Evolutionary conservation across 805 yeast genomes (phyloP), one percentile per base, ranked within the genome.

Genomic region (Myxozyma lipomycoides): DNA sequence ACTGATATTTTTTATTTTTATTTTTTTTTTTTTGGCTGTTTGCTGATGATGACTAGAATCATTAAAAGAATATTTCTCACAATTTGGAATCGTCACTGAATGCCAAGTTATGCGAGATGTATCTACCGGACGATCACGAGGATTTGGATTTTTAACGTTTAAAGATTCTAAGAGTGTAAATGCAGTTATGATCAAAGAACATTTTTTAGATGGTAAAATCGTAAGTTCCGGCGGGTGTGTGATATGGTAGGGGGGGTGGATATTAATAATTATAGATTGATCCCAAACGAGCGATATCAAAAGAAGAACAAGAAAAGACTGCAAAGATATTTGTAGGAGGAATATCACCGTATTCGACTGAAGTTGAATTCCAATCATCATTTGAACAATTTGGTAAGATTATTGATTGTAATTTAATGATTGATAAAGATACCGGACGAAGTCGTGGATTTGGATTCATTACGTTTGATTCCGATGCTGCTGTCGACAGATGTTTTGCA

Each of bases 291-390:
- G 97, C 98, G 23, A 91, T 91, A 63, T 97, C 98, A 32, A 84
- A 87, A 67, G 97, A 91, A 66, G 97, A 91, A 68, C 98, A 91
- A 70, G 96, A 90, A 66, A 86, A 86, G 67, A 88, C 96, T 17
- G 96, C 97, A 61, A 91, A 91, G 72, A 90, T 91, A 60, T 91
- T 91, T 65, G 97, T 91, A 37, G 98, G 98, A 59, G 98, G 98
- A 60, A 85, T 91, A 54, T 90, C 95, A 47, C 86, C 95, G 19
- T 91, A 87, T 65, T 96, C 90, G 46, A 88, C 89, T 56, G 96
- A 95, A 61, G 79, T 79, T 58, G 97, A 90, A 59, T 93, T 91
- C 69, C 84, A 83, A 67, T 82, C 78, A 45, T 89, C 86, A 68
- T 91, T 91, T 65, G 79, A 86, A 49, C 84, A 84, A 69, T 91